Evolutionary conservation across 2,329 filamentous ascomycete genomes (phyloP).

Genomic region (Didymella keratinophila): DNA sequence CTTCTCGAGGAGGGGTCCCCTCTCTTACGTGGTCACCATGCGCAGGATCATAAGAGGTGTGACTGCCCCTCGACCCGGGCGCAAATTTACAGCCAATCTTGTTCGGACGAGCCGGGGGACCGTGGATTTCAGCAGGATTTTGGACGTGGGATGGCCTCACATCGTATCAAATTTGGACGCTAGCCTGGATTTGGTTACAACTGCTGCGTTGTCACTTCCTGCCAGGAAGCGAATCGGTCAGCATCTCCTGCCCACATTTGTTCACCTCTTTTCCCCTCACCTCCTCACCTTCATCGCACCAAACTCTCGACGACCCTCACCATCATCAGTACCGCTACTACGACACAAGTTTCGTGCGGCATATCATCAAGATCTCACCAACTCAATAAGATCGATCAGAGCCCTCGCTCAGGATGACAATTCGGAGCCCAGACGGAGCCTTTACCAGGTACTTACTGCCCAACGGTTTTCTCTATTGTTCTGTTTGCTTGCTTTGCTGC

Average conservation of each 20-base stretch:
- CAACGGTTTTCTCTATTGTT: slow-evolving; percentile 45
- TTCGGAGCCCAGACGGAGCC: slow-evolving; percentile 54
- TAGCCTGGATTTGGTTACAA: slow-evolving; percentile 42
- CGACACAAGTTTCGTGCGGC: slow-evolving; percentile 22
- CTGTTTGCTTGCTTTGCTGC: slow-evolving; percentile 35
- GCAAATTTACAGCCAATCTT: slow-evolving; percentile 44
- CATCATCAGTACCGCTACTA: slow-evolving; percentile 15
- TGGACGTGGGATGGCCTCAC: slow-evolving; percentile 30
- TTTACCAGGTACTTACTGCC: slow-evolving; percentile 55
- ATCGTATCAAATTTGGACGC: slow-evolving; percentile 22
- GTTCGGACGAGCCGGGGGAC: slow-evolving; percentile 40
- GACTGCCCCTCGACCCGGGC: slow-evolving; percentile 38
- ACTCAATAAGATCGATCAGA: slow-evolving; percentile 36
- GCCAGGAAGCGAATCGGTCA: slow-evolving; percentile 42
- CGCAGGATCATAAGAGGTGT: slow-evolving; percentile 46
- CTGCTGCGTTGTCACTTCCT: slow-evolving; percentile 49
- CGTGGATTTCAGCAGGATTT: slow-evolving; percentile 31
- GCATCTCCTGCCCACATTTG: slow-evolving; percentile 43
- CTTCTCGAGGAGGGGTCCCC: slow-evolving; percentile 28
- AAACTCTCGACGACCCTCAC: slow-evolving; percentile 31
- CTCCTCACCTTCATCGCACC: slow-evolving; percentile 33
- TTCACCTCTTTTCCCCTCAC: slow-evolving; percentile 39
- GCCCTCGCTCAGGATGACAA: slow-evolving; percentile 54
- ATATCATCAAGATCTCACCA: slow-evolving; percentile 6
- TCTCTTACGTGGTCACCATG: slow-evolving; percentile 33